Evolutionary conservation across 768 basidiomycete species (phyloP).

Genomic region (Lenzites betulinus): DNA sequence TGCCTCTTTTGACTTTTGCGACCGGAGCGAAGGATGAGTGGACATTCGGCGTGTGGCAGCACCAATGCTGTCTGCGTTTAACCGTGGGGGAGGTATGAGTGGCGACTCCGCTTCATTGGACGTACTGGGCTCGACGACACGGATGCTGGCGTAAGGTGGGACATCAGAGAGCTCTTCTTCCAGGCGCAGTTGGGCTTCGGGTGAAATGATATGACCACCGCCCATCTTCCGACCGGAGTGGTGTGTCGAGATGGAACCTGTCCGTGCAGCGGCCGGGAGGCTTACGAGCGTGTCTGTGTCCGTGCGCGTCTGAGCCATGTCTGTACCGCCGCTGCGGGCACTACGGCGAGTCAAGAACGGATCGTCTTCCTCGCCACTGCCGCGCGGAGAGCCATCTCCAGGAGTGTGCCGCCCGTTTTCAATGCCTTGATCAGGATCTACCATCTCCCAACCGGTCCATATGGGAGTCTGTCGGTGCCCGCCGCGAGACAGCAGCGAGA

Average conservation of each 20-base stretch:
- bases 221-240: conserved; percentile 30
- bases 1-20: conserved; percentile 21
- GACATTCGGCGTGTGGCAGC: conserved; percentile 18
- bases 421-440: conserved; percentile 27
- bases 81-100: conserved; percentile 42
- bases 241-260: conserved; percentile 14
- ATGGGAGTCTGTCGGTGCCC: conserved; percentile 29
- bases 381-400: conserved; percentile 70
- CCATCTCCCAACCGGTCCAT: conserved; percentile 37
- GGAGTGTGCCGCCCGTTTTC: conserved; percentile 23
- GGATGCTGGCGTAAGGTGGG: conserved; percentile 32
- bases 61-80: conserved; percentile 35
- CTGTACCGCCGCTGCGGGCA: conserved; percentile 23
- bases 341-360: conserved; percentile 46
- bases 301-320: conserved; percentile 28
- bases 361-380: conserved; percentile 70
- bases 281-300: conserved; percentile 34
- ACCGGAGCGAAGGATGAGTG: conserved; percentile 14
- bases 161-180: conserved; percentile 33
- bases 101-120: conserved; percentile 33
- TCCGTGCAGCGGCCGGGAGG: conserved; percentile 26
- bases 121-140: conserved; percentile 27
- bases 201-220: conserved; percentile 39
- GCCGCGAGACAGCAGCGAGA: conserved; percentile 16
- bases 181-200: conserved; percentile 37